Evolutionary conservation across 2,329 filamentous ascomycete species (phyloP).

Genomic region (Dothiorella sarmentorum): DNA sequence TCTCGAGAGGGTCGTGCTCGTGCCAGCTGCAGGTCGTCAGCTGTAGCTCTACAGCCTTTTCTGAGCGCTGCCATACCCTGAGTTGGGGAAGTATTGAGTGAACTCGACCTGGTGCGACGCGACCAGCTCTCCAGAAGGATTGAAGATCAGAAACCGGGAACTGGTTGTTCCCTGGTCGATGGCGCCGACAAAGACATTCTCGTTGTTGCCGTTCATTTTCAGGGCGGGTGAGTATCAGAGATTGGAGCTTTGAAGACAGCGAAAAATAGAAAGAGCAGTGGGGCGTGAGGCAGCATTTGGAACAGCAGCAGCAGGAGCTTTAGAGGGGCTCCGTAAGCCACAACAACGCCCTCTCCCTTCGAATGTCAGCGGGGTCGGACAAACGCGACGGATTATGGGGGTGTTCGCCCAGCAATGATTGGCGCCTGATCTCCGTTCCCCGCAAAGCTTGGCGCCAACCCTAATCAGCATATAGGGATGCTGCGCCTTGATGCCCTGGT

Average conservation of each 20-base stretch:
- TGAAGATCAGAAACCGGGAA: conserved; percentile 80
- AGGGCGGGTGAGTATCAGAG: neutral
- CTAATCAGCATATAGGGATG: neutral
- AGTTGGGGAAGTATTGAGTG: conserved; percentile 71
- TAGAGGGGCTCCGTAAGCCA: neutral
- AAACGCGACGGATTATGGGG: neutral
- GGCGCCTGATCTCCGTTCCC: neutral
- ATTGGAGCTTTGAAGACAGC: neutral
- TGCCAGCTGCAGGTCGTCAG: conserved; percentile 60
- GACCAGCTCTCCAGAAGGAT: conserved; percentile 67
- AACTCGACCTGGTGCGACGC: conserved; percentile 79
- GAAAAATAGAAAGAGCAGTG: neutral
- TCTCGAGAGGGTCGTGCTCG: conserved; percentile 73
- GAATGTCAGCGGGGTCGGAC: conserved; percentile 3
- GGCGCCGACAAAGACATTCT: conserved; percentile 68
- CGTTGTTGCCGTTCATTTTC: conserved; percentile 7
- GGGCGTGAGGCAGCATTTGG: neutral
- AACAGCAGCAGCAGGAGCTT: neutral
- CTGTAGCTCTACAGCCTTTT: neutral
- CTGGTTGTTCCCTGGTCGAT: conserved; percentile 86
- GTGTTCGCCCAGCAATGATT: neutral
- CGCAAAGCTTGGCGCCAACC: conserved; percentile 13
- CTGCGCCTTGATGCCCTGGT: neutral
- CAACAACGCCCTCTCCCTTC: neutral
- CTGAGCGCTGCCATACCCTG: conserved; percentile 57